Base-by-base conservation (phyloP, 208 protist species). In the Crithidia brevicula region DNA sequence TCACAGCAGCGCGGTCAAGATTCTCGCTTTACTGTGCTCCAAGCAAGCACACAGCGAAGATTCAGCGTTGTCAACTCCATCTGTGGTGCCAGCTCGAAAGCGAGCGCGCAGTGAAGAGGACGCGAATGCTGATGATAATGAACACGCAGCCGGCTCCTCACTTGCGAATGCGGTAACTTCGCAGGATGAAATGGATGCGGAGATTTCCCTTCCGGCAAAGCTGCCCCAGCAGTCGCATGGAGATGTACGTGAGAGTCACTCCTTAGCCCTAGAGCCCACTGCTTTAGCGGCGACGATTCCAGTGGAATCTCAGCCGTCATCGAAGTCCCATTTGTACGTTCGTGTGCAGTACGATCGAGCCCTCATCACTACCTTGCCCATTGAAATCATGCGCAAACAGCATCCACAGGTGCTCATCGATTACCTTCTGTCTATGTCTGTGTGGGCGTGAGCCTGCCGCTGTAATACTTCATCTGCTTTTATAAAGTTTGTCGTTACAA, bases 341-440 rank as follows among this genome's bases (percentile, higher is more conserved):
- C 86, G 86, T 3, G 82, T 92, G 33, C 81, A 89, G 73, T 90
- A 85, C 58, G 77, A 88, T 62, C 82, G 85, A 11, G 66, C 74
- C 1, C 68, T 91, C 4, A 65, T 92, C 18, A 82, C 84, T 25
- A 92, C 85, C 40, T 33, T 88, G 3, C 81, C 86, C 33, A 70
- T 93, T 22, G 91, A 86, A 63, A 62, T 95, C 51, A 88, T 88
- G 86, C 81, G 85, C 5, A 79, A 72, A 46, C 83, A 80, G 56
- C 82, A 93, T 49, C 93, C 83, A 22, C 87, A 92, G 75, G 64
- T 89, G 31, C 79, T 92, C 33, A 97, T 92, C 46, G 84, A 90
- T 43, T 93, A 91, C 40, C 65, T 93, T 22, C 75, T 91, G 16
- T 88, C 88, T 7, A 83, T 76, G 28, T 74, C 85, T 46, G 66